Conservation (phyloP, 2,329 filamentous ascomycete genomes). For the Corinectria fuckeliana region DNA sequence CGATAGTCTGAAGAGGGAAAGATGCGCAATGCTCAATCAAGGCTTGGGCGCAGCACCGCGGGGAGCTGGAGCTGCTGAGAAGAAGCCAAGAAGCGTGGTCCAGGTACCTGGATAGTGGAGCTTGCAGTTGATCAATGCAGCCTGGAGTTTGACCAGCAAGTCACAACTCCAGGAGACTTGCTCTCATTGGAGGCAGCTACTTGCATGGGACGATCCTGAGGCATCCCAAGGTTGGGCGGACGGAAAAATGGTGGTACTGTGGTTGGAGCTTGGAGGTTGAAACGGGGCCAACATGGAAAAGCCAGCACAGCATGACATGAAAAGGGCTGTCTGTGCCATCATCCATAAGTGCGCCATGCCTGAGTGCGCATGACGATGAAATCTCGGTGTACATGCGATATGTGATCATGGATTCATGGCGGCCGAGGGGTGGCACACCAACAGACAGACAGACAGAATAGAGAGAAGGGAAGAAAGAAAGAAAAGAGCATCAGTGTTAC, state of each 20-base stretch:
- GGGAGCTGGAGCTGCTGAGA: too few relatives aligned
- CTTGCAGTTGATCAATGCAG: neutral
- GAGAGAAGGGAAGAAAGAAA: too few relatives aligned
- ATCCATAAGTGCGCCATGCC: too few relatives aligned
- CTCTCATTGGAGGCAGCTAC: neutral
- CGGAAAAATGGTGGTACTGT: constrained; percentile 1
- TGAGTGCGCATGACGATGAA: constrained; percentile 17
- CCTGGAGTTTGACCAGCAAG: neutral
- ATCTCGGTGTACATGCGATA: constrained; percentile 13
- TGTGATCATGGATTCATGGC: too few relatives aligned
- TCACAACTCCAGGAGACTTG: neutral
- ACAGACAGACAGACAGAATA: too few relatives aligned
- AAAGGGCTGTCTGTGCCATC: constrained; percentile 17
- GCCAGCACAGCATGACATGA: constrained; percentile 7
- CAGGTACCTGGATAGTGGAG: too few relatives aligned
- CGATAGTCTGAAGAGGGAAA: too few relatives aligned
- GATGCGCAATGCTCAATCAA: too few relatives aligned
- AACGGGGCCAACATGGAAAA: neutral
- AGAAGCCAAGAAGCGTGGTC: too few relatives aligned
- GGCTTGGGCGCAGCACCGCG: too few relatives aligned
- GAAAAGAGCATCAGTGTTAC: too few relatives aligned
- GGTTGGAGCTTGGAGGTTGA: neutral
- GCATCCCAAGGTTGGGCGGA: constrained; percentile 18
- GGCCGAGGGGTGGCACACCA: neutral
- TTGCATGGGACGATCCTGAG: neutral